Evolutionary conservation across 2,329 filamentous ascomycete species (phyloP).

Genomic region (Emergomyces orientalis): DNA sequence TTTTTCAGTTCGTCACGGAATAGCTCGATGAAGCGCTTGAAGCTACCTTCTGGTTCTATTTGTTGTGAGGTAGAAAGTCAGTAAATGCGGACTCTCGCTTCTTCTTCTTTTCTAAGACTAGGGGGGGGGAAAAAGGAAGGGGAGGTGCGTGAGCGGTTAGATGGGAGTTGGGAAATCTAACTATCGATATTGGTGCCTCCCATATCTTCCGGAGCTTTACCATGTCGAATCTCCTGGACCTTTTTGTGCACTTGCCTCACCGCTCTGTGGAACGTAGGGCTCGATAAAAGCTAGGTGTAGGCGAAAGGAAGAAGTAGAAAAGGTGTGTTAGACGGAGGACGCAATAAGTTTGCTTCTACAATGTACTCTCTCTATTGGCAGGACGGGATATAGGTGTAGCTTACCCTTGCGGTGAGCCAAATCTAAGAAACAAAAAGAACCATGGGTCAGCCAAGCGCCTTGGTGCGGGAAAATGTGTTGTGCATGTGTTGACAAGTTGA

Average conservation of each 20-base stretch:
- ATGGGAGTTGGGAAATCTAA: constrained; percentile 10
- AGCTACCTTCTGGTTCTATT: constrained; percentile 11
- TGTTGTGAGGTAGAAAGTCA: background rate
- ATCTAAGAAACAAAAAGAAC: constrained; percentile 19
- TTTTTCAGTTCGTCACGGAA: constrained; percentile 26
- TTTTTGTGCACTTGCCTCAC: constrained; percentile 36
- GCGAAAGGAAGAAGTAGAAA: background rate
- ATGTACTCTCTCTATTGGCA: too few relatives aligned
- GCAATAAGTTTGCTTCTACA: background rate
- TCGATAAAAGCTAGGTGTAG: constrained; percentile 31
- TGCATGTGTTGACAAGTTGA: constrained; percentile 7
- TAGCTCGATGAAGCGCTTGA: constrained; percentile 21
- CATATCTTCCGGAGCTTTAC: constrained; percentile 35
- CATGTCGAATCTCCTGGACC: constrained; percentile 34
- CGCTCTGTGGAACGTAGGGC: constrained; percentile 36
- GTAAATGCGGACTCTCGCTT: background rate
- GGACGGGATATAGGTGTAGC: constrained; percentile 8
- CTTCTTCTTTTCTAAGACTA: background rate
- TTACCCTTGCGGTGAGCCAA: constrained; percentile 32
- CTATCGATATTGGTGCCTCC: constrained; percentile 35
- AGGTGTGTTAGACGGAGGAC: constrained; percentile 4
- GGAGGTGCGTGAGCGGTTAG: too few relatives aligned
- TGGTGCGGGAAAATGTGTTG: background rate
- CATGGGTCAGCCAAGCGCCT: constrained; percentile 13
- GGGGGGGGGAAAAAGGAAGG: too few relatives aligned